Percentiles rank a stretch among this genome's conserved stretches.
phyloP scores from a whole-genome alignment of 2,329 filamentous ascomycete genomes.

The Blastomyces gilchristii region DNA sequence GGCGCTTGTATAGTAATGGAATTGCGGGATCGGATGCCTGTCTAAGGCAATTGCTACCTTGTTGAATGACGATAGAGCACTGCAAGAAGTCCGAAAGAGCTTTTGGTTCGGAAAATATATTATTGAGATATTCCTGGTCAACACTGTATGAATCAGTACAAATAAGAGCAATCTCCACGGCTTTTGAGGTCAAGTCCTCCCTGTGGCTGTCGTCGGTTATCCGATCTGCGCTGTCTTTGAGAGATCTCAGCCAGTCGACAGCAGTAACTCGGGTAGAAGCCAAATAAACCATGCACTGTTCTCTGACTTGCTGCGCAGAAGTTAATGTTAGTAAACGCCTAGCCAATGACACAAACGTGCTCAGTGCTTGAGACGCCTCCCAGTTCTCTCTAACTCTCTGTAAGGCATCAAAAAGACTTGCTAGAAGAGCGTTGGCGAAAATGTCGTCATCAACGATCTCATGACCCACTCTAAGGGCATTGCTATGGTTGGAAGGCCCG shows the following conservation, averaged over 20 bases:
- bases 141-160: slow-evolving; percentile 39
- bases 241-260: slow-evolving; percentile 23
- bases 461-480: slow-evolving; percentile 17
- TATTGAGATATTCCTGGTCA: slow-evolving; percentile 24
- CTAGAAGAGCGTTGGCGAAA: slow-evolving; percentile 25
- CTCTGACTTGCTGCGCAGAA: slow-evolving; percentile 26
- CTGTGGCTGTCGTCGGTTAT: slow-evolving; percentile 20
- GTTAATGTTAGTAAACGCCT: slow-evolving; percentile 37
- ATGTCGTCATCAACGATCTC: slow-evolving; percentile 16
- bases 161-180: slow-evolving; percentile 34
- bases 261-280: slow-evolving; percentile 29
- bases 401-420: slow-evolving; percentile 24
- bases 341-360: slow-evolving; percentile 33
- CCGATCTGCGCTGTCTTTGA: slow-evolving; percentile 8
- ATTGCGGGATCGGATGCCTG: slow-evolving; percentile 10
- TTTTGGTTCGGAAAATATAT: slow-evolving; percentile 19
- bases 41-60: slow-evolving; percentile 17
- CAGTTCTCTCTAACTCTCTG: slow-evolving; percentile 40
- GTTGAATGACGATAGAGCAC: slow-evolving; percentile 31
- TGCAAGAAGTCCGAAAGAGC: slow-evolving; percentile 30
- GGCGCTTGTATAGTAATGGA: slow-evolving; percentile 17
- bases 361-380: slow-evolving; percentile 37
- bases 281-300: slow-evolving; percentile 20
- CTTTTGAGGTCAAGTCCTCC: slow-evolving; percentile 24
- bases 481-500: slow-evolving; percentile 25